Evolutionary conservation across 331 rosid species (phyloP), one percentile per base, ranked within the genome.

Genomic region (Malus hybrid): DNA sequence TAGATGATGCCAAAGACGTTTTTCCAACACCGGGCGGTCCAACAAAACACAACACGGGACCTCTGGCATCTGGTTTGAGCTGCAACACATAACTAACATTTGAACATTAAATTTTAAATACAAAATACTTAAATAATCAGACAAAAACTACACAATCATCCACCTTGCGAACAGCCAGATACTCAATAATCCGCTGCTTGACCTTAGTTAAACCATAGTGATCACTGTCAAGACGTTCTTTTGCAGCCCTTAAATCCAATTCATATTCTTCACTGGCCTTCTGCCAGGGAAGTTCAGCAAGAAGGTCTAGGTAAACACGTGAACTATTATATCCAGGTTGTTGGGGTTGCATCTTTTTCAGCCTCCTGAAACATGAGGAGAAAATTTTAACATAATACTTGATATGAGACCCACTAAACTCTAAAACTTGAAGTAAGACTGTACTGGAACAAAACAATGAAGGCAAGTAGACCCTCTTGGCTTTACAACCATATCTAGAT

Each of bases 11-110:
- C 89, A 94, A 80, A 55, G 98, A 94, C 57, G 97, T 94, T 85
- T 94, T 94, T 81, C 98, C 97, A 76, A 94, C 98, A 86, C 98
- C 98, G 6, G 98, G 98, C 66, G 98, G 98, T 65, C 97, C 98
- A 80, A 94, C 98, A 80, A 94, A 91, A 87, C 98, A 94, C 88
- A 94, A 76, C 60, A 94, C 97, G 28, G 98, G 99, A 60, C 99
- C 99, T 82, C 92, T 92, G 65, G 99, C 97, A 87, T 94, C 97
- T 75, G 97, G 97, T 82, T 94, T 94, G 75, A 94, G 97, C 99
- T 94, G 95, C 81, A 89, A 55, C 2, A 24, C 54, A 70, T 31
- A 78, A 80, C 18, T 65, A 71, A 20, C 75, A 85, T 80, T 81
- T 70, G 75, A 78, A 74, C 70, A 78, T 71, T 63, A 81, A 69